phyloP scores from a whole-genome alignment of 208 protist genomes.

The Trypanosoma brucei region DNA sequence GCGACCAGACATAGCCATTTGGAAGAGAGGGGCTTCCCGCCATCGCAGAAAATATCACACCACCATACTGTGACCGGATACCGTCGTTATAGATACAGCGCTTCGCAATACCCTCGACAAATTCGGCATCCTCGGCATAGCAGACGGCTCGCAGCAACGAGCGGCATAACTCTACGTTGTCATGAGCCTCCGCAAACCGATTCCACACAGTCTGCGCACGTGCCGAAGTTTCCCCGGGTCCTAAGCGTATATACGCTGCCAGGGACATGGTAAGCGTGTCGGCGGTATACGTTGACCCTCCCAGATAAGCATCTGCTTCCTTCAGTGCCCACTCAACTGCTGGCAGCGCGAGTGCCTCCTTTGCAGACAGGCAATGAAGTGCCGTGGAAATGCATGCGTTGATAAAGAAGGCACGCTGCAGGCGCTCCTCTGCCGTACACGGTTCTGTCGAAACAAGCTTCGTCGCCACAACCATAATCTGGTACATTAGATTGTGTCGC shows the following conservation, averaged over 20 bases:
- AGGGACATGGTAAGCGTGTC: constrained; percentile 51
- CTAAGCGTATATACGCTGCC: constrained; percentile 38
- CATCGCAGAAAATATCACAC: constrained; percentile 47
- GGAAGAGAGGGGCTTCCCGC: constrained; percentile 42
- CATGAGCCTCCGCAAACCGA: constrained; percentile 47
- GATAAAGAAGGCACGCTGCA: constrained; percentile 22
- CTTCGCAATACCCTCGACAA: constrained; percentile 50
- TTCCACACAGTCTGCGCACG: constrained; percentile 35
- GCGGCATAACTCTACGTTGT: constrained; percentile 66
- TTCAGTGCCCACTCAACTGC: constrained; percentile 58
- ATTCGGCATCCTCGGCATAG: constrained; percentile 38
- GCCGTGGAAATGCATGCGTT: constrained; percentile 8
- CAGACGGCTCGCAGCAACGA: constrained; percentile 59
- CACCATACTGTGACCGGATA: constrained; percentile 79
- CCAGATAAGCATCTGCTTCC: constrained; percentile 50
- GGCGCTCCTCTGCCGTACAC: constrained; percentile 11
- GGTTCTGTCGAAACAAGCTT: constrained; percentile 21
- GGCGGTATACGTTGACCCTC: constrained; percentile 23
- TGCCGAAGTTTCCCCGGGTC: constrained; percentile 8
- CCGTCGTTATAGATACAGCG: constrained; percentile 58
- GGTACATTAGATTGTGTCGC: constrained; percentile 26
- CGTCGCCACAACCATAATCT: constrained; percentile 5
- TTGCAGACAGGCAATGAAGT: constrained; percentile 5
- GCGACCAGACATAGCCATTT: constrained; percentile 50
- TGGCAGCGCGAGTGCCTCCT: constrained; percentile 20